These are phyloP conservation scores for Fusarium multiceps DNA, from an alignment of 2,329 filamentous ascomycete species.

Conservation along the genomic window DNA sequence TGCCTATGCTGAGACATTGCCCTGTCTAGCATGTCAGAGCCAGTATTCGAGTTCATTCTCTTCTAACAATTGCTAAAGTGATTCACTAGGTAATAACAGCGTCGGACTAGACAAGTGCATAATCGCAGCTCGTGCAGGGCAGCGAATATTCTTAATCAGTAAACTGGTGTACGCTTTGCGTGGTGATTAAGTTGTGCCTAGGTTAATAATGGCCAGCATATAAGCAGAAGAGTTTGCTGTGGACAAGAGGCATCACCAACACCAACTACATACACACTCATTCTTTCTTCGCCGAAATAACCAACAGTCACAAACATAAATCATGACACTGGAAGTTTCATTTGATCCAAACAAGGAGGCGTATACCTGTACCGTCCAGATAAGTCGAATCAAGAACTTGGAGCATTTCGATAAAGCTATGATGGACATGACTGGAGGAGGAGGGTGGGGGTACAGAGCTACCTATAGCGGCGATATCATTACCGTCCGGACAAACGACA, in stretches of 20 bases:
- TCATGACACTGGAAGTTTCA: background rate
- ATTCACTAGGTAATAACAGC: background rate
- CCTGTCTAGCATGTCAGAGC: background rate
- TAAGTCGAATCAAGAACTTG: background rate
- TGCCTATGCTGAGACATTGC: too few relatives aligned
- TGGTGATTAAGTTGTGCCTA: background rate
- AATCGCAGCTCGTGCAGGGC: fast-evolving
- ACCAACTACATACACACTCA: background rate
- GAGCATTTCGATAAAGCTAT: too few relatives aligned
- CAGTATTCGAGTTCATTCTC: background rate
- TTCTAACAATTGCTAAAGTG: background rate
- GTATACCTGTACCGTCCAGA: background rate
- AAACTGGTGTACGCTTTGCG: background rate
- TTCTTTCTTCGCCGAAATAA: background rate
- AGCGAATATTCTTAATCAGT: background rate
- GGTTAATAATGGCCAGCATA: background rate
- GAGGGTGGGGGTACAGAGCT: background rate
- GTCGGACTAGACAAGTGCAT: fast-evolving
- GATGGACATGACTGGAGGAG: too few relatives aligned
- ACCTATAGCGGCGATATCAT: background rate
- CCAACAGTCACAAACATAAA: fast-evolving
- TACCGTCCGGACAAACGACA: background rate
- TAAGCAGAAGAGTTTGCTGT: background rate
- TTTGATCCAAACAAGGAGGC: fast-evolving
- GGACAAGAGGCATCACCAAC: background rate